Percentiles rank a stretch among this genome's conserved stretches.
phyloP scores from a whole-genome alignment of 371 early-diverging fungal genomes.

The Amoeboradix gromovi region DNA sequence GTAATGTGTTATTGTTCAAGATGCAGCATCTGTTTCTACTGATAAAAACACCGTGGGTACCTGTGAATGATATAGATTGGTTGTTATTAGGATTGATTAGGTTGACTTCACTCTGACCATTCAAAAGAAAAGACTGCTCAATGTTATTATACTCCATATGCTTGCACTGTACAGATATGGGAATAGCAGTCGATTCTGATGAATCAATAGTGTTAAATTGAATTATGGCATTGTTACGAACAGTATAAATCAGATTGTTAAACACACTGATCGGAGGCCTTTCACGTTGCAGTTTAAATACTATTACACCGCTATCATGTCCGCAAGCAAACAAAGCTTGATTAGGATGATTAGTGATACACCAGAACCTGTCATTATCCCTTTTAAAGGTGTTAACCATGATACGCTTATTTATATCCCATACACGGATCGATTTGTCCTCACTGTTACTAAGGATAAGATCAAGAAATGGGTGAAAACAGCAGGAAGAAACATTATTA shows the following conservation, averaged over 20 bases:
- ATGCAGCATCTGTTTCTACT: constrained; percentile 83
- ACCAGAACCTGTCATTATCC: constrained; percentile 93
- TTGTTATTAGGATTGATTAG: neutral
- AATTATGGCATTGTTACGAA: constrained; percentile 49
- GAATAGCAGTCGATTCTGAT: constrained; percentile 6
- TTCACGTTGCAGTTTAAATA: constrained; percentile 85
- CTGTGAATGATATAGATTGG: constrained; percentile 16
- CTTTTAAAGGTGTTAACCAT: constrained; percentile 62
- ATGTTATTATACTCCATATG: constrained; percentile 74
- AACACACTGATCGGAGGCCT: constrained; percentile 59
- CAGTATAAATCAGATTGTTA: constrained; percentile 44
- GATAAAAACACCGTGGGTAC: constrained; percentile 57
- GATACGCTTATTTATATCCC: constrained; percentile 79
- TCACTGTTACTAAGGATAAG: constrained; percentile 75
- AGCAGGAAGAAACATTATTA: constrained; percentile 72
- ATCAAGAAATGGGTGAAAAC: constrained; percentile 77
- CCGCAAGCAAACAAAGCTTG: constrained; percentile 82
- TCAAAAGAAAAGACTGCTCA: constrained; percentile 48
- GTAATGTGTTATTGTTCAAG: constrained; percentile 32
- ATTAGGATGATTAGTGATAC: constrained; percentile 69
- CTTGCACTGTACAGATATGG: constrained; percentile 13
- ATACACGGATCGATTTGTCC: constrained; percentile 84
- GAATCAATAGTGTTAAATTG: constrained; percentile 40
- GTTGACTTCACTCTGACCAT: neutral
- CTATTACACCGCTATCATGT: constrained; percentile 85